These are phyloP conservation scores for Erysiphe neolycopersici DNA, from an alignment of 2,329 filamentous ascomycete species.

Conservation along the genomic window DNA sequence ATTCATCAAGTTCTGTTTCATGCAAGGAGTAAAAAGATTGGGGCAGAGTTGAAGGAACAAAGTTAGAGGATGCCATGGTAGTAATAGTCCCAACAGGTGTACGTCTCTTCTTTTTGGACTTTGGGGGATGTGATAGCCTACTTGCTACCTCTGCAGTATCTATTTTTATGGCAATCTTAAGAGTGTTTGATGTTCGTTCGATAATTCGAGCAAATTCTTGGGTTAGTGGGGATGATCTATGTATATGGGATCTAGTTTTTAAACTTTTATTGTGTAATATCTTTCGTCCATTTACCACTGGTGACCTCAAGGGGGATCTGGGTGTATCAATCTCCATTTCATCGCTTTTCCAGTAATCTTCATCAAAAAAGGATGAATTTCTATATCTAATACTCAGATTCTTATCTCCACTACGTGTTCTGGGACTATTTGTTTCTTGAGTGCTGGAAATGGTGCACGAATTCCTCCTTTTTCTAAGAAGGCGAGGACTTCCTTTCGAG, in stretches of 20 bases:
- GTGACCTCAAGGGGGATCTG: background rate
- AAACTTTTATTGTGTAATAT: no score
- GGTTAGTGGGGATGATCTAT: conserved; percentile 17
- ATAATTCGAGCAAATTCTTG: conserved; percentile 14
- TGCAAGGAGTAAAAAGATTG: conserved; percentile 72
- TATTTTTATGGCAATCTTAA: conserved; percentile 32
- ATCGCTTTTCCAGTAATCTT: background rate
- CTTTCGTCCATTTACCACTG: no score
- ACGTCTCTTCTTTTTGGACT: conserved; percentile 22
- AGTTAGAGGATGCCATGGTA: conserved; percentile 14
- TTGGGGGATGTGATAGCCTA: conserved; percentile 31
- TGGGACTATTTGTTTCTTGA: conserved; percentile 24
- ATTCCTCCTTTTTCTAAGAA: conserved; percentile 62
- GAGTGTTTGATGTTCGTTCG: conserved; percentile 10
- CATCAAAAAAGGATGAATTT: conserved; percentile 2
- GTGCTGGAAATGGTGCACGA: conserved; percentile 30
- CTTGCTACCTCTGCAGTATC: conserved; percentile 30
- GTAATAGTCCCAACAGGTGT: conserved; percentile 16
- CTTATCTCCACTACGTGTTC: conserved; percentile 20
- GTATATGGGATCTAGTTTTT: conserved; percentile 12
- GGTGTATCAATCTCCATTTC: conserved; percentile 3
- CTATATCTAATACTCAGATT: conserved; percentile 5
- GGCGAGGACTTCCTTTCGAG: conserved; percentile 47
- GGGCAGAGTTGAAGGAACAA: conserved; percentile 23
- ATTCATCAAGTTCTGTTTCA: conserved; percentile 69